Evolutionary conservation across 768 basidiomycete genomes (phyloP).

Genomic region (Cantharellus cinnabarinus): DNA sequence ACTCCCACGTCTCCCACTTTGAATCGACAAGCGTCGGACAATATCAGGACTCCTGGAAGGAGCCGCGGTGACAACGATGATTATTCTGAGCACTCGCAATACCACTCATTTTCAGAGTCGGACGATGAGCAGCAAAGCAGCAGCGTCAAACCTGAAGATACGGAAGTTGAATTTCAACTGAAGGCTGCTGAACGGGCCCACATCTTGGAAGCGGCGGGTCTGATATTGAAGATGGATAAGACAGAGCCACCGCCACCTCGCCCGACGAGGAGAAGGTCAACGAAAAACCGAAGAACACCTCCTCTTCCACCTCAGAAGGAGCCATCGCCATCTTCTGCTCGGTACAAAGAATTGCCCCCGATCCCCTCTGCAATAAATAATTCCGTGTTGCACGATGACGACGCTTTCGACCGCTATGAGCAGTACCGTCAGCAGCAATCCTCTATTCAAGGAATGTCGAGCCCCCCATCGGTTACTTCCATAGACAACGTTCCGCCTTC

Average conservation of each 20-base stretch:
- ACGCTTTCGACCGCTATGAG: conserved; percentile 82
- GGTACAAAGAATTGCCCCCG: conserved; percentile 9
- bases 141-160: conserved; percentile 12
- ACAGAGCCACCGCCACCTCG: conserved; percentile 23
- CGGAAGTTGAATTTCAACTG: conserved; percentile 28
- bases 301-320: conserved; percentile 8
- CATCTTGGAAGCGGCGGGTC: conserved; percentile 75
- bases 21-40: background rate
- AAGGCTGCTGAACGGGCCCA: conserved; percentile 51
- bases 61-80: conserved; percentile 1
- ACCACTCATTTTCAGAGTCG: conserved; percentile 24
- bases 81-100: conserved; percentile 14
- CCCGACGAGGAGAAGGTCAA: conserved; percentile 11
- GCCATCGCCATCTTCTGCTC: conserved; percentile 12
- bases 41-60: background rate
- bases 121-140: conserved; percentile 16
- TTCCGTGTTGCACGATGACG: conserved; percentile 34
- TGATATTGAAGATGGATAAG: conserved; percentile 48
- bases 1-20: too few species aligned
- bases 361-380: conserved; percentile 15
- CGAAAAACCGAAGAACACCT: conserved; percentile 16
- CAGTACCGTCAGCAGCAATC: conserved; percentile 34
- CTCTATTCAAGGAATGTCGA: conserved; percentile 32
- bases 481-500: background rate
- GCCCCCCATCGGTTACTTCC: conserved; percentile 6